Evolutionary conservation across 2,329 filamentous ascomycete species (phyloP).

Genomic region (Xylariaceae sp.): DNA sequence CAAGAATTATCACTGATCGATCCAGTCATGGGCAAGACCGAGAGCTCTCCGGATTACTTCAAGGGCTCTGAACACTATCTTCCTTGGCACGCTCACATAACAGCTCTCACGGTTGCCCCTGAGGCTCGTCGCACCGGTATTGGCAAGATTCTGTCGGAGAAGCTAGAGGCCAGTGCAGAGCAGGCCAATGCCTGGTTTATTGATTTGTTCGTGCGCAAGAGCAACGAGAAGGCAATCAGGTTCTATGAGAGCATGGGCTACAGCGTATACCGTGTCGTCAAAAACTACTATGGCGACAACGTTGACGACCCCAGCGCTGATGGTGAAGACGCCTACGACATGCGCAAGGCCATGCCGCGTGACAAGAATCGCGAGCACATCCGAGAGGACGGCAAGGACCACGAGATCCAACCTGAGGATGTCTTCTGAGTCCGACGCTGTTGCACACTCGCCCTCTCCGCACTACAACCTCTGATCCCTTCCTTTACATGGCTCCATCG

Average conservation of each 20-base stretch:
- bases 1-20: conserved; percentile 20
- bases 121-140: conserved; percentile 81
- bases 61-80: conserved; percentile 81
- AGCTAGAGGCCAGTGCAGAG: conserved; percentile 78
- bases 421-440: conserved; percentile 61
- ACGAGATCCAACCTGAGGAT: conserved; percentile 75
- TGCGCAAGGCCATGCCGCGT: conserved; percentile 85
- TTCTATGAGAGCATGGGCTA: conserved; percentile 93
- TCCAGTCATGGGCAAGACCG: conserved; percentile 92
- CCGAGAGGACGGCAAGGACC: conserved; percentile 73
- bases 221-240: conserved; percentile 80
- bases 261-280: conserved; percentile 81
- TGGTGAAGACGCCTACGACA: conserved; percentile 89
- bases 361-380: conserved; percentile 75
- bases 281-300: conserved; percentile 91
- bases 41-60: conserved; percentile 74
- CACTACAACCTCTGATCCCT: background rate
- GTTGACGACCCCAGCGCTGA: conserved; percentile 57
- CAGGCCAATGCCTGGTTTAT: conserved; percentile 89
- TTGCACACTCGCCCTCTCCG: background rate
- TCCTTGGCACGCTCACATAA: conserved; percentile 99
- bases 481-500: conserved; percentile 37
- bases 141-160: conserved; percentile 75
- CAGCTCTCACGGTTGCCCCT: conserved; percentile 87
- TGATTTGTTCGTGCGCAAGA: conserved; percentile 86